Base-by-base conservation (phyloP, 2,329 filamentous ascomycete species). In the Trichoderma citrinoviride region DNA sequence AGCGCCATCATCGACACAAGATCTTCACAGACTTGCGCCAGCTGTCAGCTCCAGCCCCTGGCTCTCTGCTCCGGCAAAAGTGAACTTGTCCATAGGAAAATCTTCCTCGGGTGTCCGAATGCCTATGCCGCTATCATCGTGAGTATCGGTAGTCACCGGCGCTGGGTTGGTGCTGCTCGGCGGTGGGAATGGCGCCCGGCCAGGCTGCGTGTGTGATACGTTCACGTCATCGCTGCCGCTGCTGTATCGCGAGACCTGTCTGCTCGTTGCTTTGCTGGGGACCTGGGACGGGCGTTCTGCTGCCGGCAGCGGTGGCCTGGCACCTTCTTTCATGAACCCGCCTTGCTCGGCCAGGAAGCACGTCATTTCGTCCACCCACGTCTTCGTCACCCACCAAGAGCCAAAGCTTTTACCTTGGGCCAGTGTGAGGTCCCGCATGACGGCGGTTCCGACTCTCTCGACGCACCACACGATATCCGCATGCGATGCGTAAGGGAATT, bases 311-410 rank as follows among this genome's bases (percentile, higher is more conserved):
- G 56, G 62, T 12, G 76, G 76, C 4, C 77, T 77, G 7, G 77
- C 77, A 68, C 80, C 85, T 65, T 83, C 83, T 69, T 83, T 82
- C 80, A 97, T 88, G 73, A 97, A 97, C 0, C 94, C 94, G 57
- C 93, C 94, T 71, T 93, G 89, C 72, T 96, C 92, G 0, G 92
- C 92, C 70, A 97, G 82, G 84, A 96, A 97, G 65, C 90, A 84
- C 56, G 93, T 87, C 91, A 96, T 96, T 78, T 98, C 94, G 73
- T 97, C 93, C 60, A 97, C 86, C 83, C 94, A 98, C 65, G 94
- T 93, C 75, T 97, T 97, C 3, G 93, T 93, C 65, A 97, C 91
- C 91, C 91, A 95, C 92, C 92, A 96, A 6, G 90, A 89, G n/a
- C 91, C 90, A 73, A 94, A 96, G 72, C 90, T 93, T 73, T 89